These are phyloP conservation scores for Breviolum minutum DNA, from an alignment of 73 alveolate species.

Conservation along the genomic window DNA sequence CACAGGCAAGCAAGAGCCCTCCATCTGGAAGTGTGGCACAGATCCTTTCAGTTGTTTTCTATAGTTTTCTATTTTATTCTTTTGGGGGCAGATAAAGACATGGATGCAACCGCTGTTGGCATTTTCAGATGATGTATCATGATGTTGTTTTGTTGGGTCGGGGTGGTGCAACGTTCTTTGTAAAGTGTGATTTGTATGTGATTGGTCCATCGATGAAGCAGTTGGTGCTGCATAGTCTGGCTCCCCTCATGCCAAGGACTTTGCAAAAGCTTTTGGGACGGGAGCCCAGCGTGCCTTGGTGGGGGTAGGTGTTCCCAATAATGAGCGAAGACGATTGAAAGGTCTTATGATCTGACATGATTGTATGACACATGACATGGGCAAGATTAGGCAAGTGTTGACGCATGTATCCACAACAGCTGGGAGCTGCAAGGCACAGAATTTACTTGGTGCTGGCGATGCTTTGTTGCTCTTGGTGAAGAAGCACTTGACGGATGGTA, in stretches of 20 bases:
- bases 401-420: too few species aligned
- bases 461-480: slow-evolving; percentile 57
- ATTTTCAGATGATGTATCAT: neutral
- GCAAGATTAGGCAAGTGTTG: too few species aligned
- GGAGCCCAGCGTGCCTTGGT: neutral
- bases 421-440: neutral
- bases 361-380: too few species aligned
- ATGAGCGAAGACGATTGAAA: too few species aligned
- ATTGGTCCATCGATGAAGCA: too few species aligned
- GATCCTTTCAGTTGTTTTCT: neutral
- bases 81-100: neutral
- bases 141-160: too few species aligned
- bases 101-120: neutral
- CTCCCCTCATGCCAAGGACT: neutral
- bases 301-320: too few species aligned
- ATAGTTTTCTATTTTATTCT: too few species aligned
- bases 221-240: too few species aligned
- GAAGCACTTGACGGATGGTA: slow-evolving; percentile 50
- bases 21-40: neutral
- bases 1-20: neutral
- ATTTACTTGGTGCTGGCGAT: slow-evolving; percentile 72
- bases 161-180: too few species aligned
- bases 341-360: too few species aligned
- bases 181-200: too few species aligned
- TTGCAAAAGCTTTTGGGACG: neutral